Evolutionary conservation across 1,284 basidiomycete genomes (phyloP), one percentile per base, ranked within the genome.

Genomic region (Ustilago hordei): DNA sequence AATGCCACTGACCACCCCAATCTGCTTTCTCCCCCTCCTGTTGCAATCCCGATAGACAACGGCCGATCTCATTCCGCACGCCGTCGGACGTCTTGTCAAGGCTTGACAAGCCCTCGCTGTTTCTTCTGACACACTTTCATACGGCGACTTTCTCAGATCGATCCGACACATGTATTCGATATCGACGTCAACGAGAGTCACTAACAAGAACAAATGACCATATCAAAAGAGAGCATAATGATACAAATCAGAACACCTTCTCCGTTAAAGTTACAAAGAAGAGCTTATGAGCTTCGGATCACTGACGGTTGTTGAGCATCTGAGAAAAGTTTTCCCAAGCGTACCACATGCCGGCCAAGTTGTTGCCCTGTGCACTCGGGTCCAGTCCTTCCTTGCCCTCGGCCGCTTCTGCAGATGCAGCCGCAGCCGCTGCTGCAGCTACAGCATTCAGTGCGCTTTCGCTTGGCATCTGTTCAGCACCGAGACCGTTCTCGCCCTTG

Each of bases 281-380:
- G 8, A 50, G 48, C 23, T 6, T 50, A 7, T 23, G 28, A 9
- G n/a, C n/a, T n/a, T 23, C 13, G 28, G 13, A 12, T 36, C 53
- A 78, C 54, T 78, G 70, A 43, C 75, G 66, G 55, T 78, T 73
- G 71, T 78, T 78, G 75, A 78, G 75, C 70, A 78, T 78, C 66
- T 78, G 75, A n/a, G 66, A 69, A 52, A 78, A 68, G 61, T 78
- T 73, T n/a, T 78, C 75, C 70, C 66, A 73, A 4, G 75, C 75
- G 35, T 64, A 74, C 75, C 75, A 78, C 67, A 70, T 67, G 4
- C 70, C 71, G 1, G 71, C 75, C 35, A 78, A 39, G 35, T 67
- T 74, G 61, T 77, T 77, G 13, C 66, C 65, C 50, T 77, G 69
- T 6, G 63, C 65, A 15, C 55, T 55, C 7, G 63, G 57, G 31